phyloP scores from a whole-genome alignment of 1,284 basidiomycete species.

The Ganoderma lucidum region DNA sequence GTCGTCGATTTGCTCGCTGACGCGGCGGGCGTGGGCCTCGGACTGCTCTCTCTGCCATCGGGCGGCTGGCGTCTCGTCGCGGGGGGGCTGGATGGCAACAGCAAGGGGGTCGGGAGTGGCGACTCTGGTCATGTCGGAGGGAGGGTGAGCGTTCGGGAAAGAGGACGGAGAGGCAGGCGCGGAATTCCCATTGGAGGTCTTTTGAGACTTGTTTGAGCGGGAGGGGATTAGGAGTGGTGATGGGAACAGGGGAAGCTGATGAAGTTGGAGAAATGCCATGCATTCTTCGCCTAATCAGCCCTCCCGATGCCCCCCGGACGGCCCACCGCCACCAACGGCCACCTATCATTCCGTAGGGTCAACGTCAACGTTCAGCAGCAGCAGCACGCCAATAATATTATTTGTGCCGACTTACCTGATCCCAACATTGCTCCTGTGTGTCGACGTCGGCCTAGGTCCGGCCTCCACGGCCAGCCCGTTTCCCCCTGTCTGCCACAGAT shows the following conservation, averaged over 20 bases:
- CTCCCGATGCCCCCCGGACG: neutral
- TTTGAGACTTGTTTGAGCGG: slow-evolving; percentile 17
- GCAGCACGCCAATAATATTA: too few species aligned
- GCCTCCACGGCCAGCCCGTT: neutral
- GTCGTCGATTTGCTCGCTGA: slow-evolving; percentile 75
- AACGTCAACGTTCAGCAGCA: too few species aligned
- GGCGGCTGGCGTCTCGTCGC: slow-evolving; percentile 61
- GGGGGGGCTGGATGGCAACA: slow-evolving; percentile 62
- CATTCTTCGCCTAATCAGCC: slow-evolving; percentile 1
- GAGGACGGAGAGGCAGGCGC: slow-evolving; percentile 1
- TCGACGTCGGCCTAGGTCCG: neutral
- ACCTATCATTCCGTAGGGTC: neutral
- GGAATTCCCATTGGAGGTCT: slow-evolving; percentile 10
- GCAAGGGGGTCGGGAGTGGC: slow-evolving; percentile 61
- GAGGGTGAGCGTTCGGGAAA: neutral
- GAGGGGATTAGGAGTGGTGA: slow-evolving; percentile 19
- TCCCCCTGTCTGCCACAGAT: slow-evolving; percentile 2
- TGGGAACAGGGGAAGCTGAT: slow-evolving; percentile 35
- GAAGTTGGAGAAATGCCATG: slow-evolving; percentile 21
- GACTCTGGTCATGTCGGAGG: slow-evolving; percentile 29
- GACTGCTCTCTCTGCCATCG: slow-evolving; percentile 58
- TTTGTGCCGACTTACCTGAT: too few species aligned
- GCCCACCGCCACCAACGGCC: neutral
- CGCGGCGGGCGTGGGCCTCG: slow-evolving; percentile 65
- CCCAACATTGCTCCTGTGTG: neutral